Evolutionary conservation across 2,329 filamentous ascomycete genomes (phyloP).

Genomic region (Monilinia vaccinii-corymbosi): DNA sequence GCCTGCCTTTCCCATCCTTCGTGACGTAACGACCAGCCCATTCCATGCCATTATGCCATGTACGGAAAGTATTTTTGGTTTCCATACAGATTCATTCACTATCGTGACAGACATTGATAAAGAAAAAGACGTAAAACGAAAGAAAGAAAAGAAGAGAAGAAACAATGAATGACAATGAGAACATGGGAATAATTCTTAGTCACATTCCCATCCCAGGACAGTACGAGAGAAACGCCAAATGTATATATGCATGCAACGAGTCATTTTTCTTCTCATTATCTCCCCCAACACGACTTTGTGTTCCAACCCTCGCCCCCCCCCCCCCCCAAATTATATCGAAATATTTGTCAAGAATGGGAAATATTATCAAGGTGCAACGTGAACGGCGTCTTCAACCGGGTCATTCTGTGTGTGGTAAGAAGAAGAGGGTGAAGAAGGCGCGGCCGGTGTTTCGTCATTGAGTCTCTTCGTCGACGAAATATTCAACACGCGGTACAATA

Average conservation of each 20-base stretch:
- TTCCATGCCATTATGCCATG: background rate
- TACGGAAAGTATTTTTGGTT: background rate
- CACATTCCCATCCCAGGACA: background rate
- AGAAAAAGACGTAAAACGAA: background rate
- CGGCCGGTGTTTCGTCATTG: background rate
- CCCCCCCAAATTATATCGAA: background rate
- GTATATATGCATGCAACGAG: background rate
- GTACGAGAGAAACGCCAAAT: background rate
- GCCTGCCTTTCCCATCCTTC: background rate
- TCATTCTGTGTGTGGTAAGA: background rate
- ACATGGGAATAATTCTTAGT: background rate
- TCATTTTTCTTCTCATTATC: background rate
- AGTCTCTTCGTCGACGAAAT: conserved; percentile 11
- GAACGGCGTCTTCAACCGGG: background rate
- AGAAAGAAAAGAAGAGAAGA: background rate
- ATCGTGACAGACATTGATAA: conserved; percentile 3
- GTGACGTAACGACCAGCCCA: background rate
- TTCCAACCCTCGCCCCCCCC: too few relatives aligned
- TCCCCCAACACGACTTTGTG: background rate
- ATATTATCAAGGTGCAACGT: background rate
- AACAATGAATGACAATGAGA: background rate
- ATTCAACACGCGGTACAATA: conserved; percentile 25
- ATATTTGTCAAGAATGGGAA: background rate
- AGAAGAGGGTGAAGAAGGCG: background rate
- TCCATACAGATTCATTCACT: background rate